Evolutionary conservation across 352 stramenopile species (phyloP), one percentile per base, ranked within the genome.

Genomic region (Phytopythium boreale): DNA sequence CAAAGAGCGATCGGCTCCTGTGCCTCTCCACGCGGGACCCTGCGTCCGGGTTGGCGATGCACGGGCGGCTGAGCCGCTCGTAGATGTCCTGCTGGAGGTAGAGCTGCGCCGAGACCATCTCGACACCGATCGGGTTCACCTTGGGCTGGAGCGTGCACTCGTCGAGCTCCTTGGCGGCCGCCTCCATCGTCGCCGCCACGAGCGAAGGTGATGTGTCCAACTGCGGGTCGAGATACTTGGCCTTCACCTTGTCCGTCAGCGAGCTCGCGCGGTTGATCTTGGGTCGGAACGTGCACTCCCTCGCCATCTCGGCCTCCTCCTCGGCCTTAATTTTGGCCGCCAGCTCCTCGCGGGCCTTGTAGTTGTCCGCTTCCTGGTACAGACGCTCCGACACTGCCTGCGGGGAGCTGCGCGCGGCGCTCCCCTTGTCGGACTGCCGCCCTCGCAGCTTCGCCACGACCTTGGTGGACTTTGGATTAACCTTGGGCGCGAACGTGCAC

Each of bases 81-180:
- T 90, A 93, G 57, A 95, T 93, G 58, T 95, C 88, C 62, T 95
- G 83, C 64, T 92, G 80, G 41, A 93, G 67, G 44, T 95, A 94
- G 53, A 93, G 72, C 62, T 95, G 87, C 0, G 87, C 87, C 6
- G 85, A 92, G 19, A 90, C 71, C 86, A 95, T 94, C 43, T 90
- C 84, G 3, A 75, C 69, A 59, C 74, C 72, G 61, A 95, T 87
- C 2, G 71, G 61, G 62, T 95, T 94, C 49, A 94, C 80, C 68
- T 91, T 89, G 5, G 86, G 86, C 31, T 79, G 73, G 53, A 94
- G 92, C 22, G 86, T 93, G 70, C 86, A 94, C 64, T 92, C 75
- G 26, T 83, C 69, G 22, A 93, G 65, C 57, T 90, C 86, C 64
- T 82, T 82, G 22, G 79, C 77, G 15, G 74, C 74, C 4, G 76